Percentiles rank a stretch among this genome's conserved stretches.
These are phyloP conservation scores for Cercospora citrullina DNA, from an alignment of 2,329 filamentous ascomycete species.

Conservation along the genomic window DNA sequence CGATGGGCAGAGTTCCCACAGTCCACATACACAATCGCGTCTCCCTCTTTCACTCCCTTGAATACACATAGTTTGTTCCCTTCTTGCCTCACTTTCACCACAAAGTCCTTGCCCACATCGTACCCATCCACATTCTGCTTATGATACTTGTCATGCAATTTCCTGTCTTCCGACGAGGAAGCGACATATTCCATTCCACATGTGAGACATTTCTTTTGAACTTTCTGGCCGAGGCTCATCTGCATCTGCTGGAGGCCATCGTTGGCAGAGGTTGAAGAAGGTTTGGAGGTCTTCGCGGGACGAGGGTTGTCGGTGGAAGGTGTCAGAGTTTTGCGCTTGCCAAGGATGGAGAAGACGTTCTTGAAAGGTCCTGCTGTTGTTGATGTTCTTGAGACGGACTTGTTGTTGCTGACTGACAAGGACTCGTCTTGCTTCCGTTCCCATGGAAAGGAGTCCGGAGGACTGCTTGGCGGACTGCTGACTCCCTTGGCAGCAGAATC, in stretches of 20 bases:
- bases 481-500: constrained; percentile 21
- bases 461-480: constrained; percentile 55
- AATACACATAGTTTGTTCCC: constrained; percentile 16
- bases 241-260: constrained; percentile 58
- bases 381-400: constrained; percentile 32
- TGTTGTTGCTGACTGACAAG: not conserved
- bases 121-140: constrained; percentile 62
- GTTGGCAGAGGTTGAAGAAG: constrained; percentile 27
- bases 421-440: constrained; percentile 22
- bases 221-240: constrained; percentile 58
- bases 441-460: constrained; percentile 47
- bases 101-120: constrained; percentile 60
- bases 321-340: constrained; percentile 35
- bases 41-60: constrained; percentile 36
- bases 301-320: constrained; percentile 39
- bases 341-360: constrained; percentile 37
- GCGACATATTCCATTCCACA: constrained; percentile 69
- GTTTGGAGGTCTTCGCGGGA: constrained; percentile 31
- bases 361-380: constrained; percentile 26
- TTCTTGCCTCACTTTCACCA: constrained; percentile 41
- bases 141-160: constrained; percentile 64
- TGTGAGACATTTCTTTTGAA: constrained; percentile 57
- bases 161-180: constrained; percentile 61
- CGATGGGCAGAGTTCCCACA: constrained; percentile 54
- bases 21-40: constrained; percentile 60